These are phyloP conservation scores for Saururus chinensis DNA, from an alignment of 164 flowering plant genomes.

Conservation along the genomic window DNA sequence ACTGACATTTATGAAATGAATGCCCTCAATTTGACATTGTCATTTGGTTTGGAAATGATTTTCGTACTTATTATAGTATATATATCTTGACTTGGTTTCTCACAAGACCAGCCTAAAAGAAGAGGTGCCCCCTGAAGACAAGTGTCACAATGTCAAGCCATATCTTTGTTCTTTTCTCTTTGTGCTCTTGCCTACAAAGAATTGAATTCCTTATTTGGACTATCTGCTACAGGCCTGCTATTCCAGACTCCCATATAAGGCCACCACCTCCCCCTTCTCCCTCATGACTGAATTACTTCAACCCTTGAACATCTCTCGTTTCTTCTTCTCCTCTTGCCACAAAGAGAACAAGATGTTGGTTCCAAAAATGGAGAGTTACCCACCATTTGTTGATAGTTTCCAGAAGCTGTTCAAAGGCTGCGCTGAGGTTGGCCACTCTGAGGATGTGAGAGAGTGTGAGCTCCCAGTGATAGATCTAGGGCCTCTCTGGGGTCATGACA, in stretches of 20 bases:
- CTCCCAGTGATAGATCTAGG: conserved; percentile 59
- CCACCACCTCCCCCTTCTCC: conserved; percentile 1
- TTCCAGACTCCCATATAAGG: conserved; percentile 8
- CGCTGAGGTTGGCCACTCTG: neutral
- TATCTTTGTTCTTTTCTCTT: conserved; percentile 20
- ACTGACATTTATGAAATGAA: too few relatives aligned
- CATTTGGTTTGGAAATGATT: neutral
- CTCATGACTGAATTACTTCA: neutral
- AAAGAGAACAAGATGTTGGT: conserved; percentile 7
- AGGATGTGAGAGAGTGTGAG: conserved; percentile 21
- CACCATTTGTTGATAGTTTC: conserved; percentile 39
- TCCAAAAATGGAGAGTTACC: conserved; percentile 19
- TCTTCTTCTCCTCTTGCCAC: neutral
- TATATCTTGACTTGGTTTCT: conserved; percentile 16
- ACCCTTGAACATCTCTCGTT: neutral
- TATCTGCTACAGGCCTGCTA: conserved; percentile 1
- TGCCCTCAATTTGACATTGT: neutral
- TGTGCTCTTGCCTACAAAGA: conserved; percentile 15
- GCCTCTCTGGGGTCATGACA: conserved; percentile 19
- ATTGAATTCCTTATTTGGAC: conserved; percentile 1
- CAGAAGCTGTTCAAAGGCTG: conserved; percentile 14
- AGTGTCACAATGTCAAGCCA: conserved; percentile 26
- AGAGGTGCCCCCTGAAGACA: conserved; percentile 23
- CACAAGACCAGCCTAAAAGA: conserved; percentile 7
- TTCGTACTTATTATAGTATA: neutral